Percentiles rank a stretch among this genome's conserved stretches.
phyloP scores from a whole-genome alignment of 2,329 filamentous ascomycete species.

The Fusarium drepaniforme region DNA sequence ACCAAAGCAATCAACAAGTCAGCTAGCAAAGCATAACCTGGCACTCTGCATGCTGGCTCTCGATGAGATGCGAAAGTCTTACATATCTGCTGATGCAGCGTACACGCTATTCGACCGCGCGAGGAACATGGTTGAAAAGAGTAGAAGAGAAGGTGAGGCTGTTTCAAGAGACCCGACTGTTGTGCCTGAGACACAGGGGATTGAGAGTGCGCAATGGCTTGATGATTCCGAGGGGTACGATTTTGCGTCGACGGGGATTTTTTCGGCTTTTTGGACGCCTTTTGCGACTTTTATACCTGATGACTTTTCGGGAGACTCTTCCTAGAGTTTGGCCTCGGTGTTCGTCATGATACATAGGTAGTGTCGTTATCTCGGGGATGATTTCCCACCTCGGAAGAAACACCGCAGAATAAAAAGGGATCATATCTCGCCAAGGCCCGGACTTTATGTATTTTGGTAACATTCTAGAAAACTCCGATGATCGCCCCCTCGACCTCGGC shows the following conservation, averaged over 20 bases:
- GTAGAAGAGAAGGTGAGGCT: not conserved
- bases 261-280: conserved; percentile 1
- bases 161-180: not conserved
- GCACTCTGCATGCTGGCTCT: conserved; percentile 17
- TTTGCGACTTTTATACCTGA: conserved; percentile 3
- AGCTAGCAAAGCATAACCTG: conserved; percentile 16
- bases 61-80: conserved; percentile 17
- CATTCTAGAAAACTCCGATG: conserved; percentile 3
- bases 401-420: not conserved
- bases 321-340: not conserved
- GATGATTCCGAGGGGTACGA: conserved; percentile 1
- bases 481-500: not conserved
- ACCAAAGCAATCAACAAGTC: not conserved
- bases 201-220: conserved; percentile 1
- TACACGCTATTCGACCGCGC: conserved; percentile 16
- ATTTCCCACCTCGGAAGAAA: not conserved
- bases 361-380: not conserved
- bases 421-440: not conserved
- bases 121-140: conserved; percentile 11
- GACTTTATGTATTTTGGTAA: not conserved
- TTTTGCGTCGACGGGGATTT: not conserved
- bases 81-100: conserved; percentile 15
- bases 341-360: not conserved
- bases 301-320: not conserved
- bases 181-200: not conserved